phyloP scores from a whole-genome alignment of 2,329 filamentous ascomycete species.

The Pseudocercospora ulei region DNA sequence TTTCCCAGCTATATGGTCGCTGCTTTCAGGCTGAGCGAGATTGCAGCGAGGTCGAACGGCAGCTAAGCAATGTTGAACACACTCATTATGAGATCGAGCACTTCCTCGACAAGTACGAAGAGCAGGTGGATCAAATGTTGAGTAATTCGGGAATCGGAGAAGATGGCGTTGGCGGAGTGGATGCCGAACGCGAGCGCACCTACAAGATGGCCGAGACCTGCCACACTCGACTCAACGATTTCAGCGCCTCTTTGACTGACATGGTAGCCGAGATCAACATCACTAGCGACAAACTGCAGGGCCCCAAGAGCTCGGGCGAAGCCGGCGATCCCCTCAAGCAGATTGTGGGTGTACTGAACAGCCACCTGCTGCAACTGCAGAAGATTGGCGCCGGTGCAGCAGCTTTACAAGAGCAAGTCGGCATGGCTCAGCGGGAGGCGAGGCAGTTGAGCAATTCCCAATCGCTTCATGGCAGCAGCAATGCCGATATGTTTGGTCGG shows the following conservation, averaged over 20 bases:
- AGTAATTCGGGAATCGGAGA: slow-evolving; percentile 54
- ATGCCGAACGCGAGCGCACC: slow-evolving; percentile 89
- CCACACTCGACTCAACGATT: slow-evolving; percentile 80
- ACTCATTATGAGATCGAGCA: slow-evolving; percentile 83
- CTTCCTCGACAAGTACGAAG: slow-evolving; percentile 85
- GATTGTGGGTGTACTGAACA: slow-evolving; percentile 90
- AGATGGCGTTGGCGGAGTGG: slow-evolving; percentile 61
- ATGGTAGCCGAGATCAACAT: slow-evolving; percentile 99
- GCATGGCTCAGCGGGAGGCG: slow-evolving; percentile 68
- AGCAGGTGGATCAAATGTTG: slow-evolving; percentile 82
- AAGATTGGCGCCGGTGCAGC: slow-evolving; percentile 82
- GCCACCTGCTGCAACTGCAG: slow-evolving; percentile 82
- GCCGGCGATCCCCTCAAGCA: slow-evolving; percentile 61
- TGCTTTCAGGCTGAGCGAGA: slow-evolving; percentile 91
- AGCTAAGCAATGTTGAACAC: slow-evolving; percentile 77
- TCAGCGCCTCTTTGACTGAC: slow-evolving; percentile 81
- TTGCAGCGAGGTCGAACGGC: slow-evolving; percentile 85
- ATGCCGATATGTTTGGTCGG: slow-evolving; percentile 81
- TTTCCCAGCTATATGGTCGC: slow-evolving; percentile 81
- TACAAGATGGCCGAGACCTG: slow-evolving; percentile 91
- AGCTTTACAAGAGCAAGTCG: slow-evolving; percentile 71
- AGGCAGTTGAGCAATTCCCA: slow-evolving; percentile 47
- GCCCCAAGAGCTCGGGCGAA: slow-evolving; percentile 54
- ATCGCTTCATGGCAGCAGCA: slow-evolving; percentile 44
- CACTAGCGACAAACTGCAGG: slow-evolving; percentile 68